These are phyloP conservation scores for Artemisia argyi DNA, from an alignment of 129 eudicot species.

Conservation along the genomic window DNA sequence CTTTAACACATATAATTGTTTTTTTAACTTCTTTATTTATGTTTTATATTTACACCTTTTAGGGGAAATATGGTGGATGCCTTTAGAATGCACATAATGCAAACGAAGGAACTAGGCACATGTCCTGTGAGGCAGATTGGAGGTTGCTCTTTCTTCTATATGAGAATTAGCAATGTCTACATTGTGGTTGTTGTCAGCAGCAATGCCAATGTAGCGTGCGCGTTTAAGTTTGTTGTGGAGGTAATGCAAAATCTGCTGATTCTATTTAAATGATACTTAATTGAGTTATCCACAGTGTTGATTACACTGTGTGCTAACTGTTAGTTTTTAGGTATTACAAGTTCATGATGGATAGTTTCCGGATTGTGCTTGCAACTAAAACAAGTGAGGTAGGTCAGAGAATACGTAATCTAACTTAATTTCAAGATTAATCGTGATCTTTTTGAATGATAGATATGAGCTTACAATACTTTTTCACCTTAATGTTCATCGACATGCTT, in stretches of 20 bases:
- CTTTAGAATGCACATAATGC: conserved; percentile 93
- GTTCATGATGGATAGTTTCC: too few relatives aligned
- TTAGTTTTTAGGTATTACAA: too few relatives aligned
- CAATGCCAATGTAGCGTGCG: conserved; percentile 97
- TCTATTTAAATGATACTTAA: too few relatives aligned
- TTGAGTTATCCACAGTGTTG: too few relatives aligned
- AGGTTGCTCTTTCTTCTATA: conserved; percentile 95
- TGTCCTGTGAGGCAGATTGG: conserved; percentile 97
- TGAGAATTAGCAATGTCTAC: conserved; percentile 98
- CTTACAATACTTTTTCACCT: too few relatives aligned
- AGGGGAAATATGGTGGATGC: conserved; percentile 99
- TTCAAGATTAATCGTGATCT: too few relatives aligned
- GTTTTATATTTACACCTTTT: conserved; percentile 12
- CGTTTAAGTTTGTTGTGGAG: conserved; percentile 98
- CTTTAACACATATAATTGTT: not conserved
- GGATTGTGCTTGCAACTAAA: too few relatives aligned
- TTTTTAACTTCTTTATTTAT: not conserved
- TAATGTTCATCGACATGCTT: too few relatives aligned
- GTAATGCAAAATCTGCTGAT: conserved; percentile 33
- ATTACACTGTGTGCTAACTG: too few relatives aligned
- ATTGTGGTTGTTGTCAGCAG: conserved; percentile 97
- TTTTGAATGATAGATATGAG: too few relatives aligned
- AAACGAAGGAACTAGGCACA: conserved; percentile 95
- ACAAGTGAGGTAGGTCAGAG: too few relatives aligned
- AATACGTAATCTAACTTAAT: too few relatives aligned